Base-by-base conservation (phyloP, 2,329 filamentous ascomycete genomes). In the Diplodia sapinea region DNA sequence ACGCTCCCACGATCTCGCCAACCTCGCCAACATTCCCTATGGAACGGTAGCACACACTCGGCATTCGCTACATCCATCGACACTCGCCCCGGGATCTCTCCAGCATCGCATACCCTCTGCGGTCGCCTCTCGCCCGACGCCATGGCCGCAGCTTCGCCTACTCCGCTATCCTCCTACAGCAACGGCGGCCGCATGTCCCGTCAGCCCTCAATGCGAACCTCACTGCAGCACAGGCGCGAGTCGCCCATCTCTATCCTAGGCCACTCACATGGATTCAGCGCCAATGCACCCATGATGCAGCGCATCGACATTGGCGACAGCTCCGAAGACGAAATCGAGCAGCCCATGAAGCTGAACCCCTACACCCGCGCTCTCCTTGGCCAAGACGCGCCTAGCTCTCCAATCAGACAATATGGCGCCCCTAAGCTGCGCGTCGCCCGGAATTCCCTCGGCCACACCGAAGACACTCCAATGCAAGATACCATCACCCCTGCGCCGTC, bases 301-400 rank as follows among this genome's bases (percentile, higher is more conserved):
- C 80, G 80, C 71, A 82, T 84, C 70, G 76, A 82, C 74, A 81
- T 89, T 72, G 89, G 92, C 73, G 94, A 97, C 76, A 97, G 92
- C 82, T 97, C 94, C 29, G 94, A 97, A 79, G 94, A 97, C 74
- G 94, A 97, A 79, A 92, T 91, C 17, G 90, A 92, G 72, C 75
- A 81, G 65, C 93, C 93, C 73, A 93, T 95, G 87, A 96, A 95
- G 81, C 91, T 97, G 77, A 97, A 93, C 77, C 93, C 94, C 73
- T 87, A 95, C 72, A 96, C 94, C 59, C 94, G 95, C 76, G 94
- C 93, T 23, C 84, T 97, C 17, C 84, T 97, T 59, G 79, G 79
- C 26, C 82, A 84, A 66, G 80, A 82, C 68, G 82, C 82, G 49
- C 73, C 78, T 74, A 76, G 73, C 26, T 79, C 78, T 43, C 78